These are phyloP conservation scores for Cryptosporidium sp. DNA, from an alignment of 169 alveolate species.

Conservation along the genomic window DNA sequence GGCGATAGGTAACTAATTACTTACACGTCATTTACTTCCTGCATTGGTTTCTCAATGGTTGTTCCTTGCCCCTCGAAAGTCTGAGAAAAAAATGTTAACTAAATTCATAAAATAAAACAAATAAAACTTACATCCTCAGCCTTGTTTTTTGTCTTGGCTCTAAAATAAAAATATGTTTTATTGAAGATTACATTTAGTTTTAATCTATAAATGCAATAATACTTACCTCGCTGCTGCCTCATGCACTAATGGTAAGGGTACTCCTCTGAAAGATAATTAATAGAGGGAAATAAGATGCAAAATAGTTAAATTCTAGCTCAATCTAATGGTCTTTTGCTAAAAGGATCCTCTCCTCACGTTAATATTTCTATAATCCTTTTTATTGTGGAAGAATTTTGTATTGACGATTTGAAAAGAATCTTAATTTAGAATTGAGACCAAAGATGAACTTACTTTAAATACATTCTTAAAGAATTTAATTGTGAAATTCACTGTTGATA, in stretches of 20 bases:
- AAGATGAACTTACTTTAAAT: conserved; percentile 11
- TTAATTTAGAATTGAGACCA: background rate
- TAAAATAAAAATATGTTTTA: background rate
- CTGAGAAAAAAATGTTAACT: conserved; percentile 8
- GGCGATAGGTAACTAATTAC: background rate
- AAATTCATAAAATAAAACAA: background rate
- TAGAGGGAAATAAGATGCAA: background rate
- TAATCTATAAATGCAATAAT: background rate
- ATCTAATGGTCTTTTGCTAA: background rate
- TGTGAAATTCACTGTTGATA: background rate
- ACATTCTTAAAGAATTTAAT: conserved; percentile 6
- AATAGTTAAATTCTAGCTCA: background rate
- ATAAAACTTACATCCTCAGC: conserved; percentile 35
- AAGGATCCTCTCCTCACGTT: background rate
- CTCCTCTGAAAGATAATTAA: conserved; percentile 6
- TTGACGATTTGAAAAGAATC: background rate
- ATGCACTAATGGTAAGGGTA: conserved; percentile 40
- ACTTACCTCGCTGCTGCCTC: conserved; percentile 72
- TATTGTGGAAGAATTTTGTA: background rate
- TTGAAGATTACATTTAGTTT: background rate
- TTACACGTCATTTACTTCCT: conserved; percentile 43
- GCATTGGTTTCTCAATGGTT: conserved; percentile 9
- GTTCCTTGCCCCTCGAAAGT: conserved; percentile 72
- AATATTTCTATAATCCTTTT: background rate
- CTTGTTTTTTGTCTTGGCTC: conserved; percentile 57